These are phyloP conservation scores for Sicyos edulis DNA, from an alignment of 306 rosid species.

Conservation along the genomic window DNA sequence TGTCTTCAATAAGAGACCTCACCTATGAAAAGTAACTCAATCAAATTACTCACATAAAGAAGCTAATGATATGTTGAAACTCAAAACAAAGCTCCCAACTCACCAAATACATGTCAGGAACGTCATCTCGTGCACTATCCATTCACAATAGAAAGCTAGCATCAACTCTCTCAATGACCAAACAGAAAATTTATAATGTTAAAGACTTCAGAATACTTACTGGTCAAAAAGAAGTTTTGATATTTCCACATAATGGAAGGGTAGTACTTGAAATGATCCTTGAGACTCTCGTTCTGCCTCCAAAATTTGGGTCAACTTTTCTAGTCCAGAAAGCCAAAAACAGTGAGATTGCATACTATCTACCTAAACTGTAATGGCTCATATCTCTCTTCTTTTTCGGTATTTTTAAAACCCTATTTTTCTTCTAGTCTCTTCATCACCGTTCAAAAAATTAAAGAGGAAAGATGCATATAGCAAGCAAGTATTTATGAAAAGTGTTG, in stretches of 20 bases:
- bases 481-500: not conserved
- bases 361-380: not conserved
- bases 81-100: conserved; percentile 35
- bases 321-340: conserved; percentile 39
- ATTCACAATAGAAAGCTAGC: conserved; percentile 25
- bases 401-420: not conserved
- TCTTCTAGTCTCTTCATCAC: not conserved
- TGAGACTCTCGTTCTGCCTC: conserved; percentile 87
- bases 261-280: conserved; percentile 74
- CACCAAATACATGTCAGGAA: conserved; percentile 72
- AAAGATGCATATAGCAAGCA: not conserved
- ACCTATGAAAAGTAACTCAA: conserved; percentile 38
- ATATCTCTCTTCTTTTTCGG: not conserved
- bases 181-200: conserved; percentile 12
- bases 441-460: not conserved
- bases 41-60: conserved; percentile 22
- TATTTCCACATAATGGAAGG: conserved; percentile 92
- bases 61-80: not conserved
- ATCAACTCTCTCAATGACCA: conserved; percentile 16
- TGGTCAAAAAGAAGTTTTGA: conserved; percentile 69
- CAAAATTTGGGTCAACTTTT: conserved; percentile 72
- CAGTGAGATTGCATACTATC: not conserved
- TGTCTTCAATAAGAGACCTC: conserved; percentile 90
- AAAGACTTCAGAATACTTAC: conserved; percentile 38
- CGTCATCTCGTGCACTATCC: conserved; percentile 76